Evolutionary conservation across 176 grass and related monocot genomes (phyloP), one percentile per base, ranked within the genome.

Genomic region (Triticum aestivum): DNA sequence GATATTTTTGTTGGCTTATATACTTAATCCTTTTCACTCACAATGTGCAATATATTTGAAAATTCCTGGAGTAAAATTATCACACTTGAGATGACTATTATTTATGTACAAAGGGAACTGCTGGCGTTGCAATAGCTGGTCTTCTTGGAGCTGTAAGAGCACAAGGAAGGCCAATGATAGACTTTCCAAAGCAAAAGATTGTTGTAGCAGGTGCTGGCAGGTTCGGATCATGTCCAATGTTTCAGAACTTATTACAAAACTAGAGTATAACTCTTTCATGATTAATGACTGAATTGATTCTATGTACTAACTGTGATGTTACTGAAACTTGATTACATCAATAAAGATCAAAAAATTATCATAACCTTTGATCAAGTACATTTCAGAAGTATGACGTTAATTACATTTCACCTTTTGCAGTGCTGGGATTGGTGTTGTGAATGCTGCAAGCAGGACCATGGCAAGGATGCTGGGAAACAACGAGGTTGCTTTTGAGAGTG

Each of bases 111-210:
- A 88, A 94, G 97, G 97, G 97, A 78, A 98, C 97, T 86, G 97
- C 97, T 87, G 97, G 97, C 47, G 97, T 98, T 84, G 97, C 97
- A 90, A 96, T 98, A 91, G 97, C 97, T 82, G 97, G 92, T 79
- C 97, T 98, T 77, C 86, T 98, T 84, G 93, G 97, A 90, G 97
- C 97, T 86, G 94, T 98, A 79, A 88, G 94, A 64, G 93, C 97
- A 78, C 97, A 98, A 94, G 97, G 97, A 86, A 95, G 75, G 75
- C 92, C 93, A 65, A 98, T 98, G 94, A 71, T 98, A 68, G 97
- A 98, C 84, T 98, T 98, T 74, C 97, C 97, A 78, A 98, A 98
- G 79, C 97, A 96, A 98, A 98, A 77, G 76, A 98, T 98, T 84
- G 92, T 98, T 83, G 97, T 98, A 86, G 97, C 97, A 63, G 97